Conservation (phyloP, 2,329 filamentous ascomycete genomes). For the Cucurbitaria berberidis region DNA sequence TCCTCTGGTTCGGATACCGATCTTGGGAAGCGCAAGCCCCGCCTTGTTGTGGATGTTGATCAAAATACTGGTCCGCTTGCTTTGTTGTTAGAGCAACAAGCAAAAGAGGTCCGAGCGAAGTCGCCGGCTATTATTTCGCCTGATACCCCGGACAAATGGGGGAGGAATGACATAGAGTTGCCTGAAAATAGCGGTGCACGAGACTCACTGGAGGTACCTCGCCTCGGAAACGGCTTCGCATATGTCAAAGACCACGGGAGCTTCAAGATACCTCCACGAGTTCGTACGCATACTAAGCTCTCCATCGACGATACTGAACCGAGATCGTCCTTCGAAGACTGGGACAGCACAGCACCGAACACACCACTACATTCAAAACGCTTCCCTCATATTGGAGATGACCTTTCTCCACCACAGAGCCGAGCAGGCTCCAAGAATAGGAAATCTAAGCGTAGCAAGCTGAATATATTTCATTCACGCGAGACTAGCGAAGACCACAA, state of each 20-base stretch:
- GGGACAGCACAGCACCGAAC: conserved; percentile 48
- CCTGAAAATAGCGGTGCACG: conserved; percentile 19
- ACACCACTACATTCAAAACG: conserved; percentile 43
- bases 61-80: conserved; percentile 56
- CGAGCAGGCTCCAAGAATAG: conserved; percentile 38
- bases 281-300: conserved; percentile 20
- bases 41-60: conserved; percentile 53
- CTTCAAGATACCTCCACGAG: conserved; percentile 30
- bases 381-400: conserved; percentile 41
- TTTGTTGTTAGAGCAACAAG: conserved; percentile 53
- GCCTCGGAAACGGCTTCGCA: conserved; percentile 25
- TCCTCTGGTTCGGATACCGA: conserved; percentile 53
- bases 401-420: conserved; percentile 47
- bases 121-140: conserved; percentile 51
- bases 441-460: conserved; percentile 47
- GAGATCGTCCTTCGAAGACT: conserved; percentile 48
- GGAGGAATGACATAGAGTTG: conserved; percentile 30
- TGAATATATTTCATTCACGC: conserved; percentile 52
- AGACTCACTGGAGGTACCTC: conserved; percentile 35
- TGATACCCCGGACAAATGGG: conserved; percentile 52
- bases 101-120: conserved; percentile 41
- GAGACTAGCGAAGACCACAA: conserved; percentile 43
- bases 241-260: conserved; percentile 21
- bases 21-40: conserved; percentile 57
- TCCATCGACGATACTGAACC: conserved; percentile 39